Evolutionary conservation across 805 yeast species (phyloP).

Genomic region (Barnettozyma vustinii): DNA sequence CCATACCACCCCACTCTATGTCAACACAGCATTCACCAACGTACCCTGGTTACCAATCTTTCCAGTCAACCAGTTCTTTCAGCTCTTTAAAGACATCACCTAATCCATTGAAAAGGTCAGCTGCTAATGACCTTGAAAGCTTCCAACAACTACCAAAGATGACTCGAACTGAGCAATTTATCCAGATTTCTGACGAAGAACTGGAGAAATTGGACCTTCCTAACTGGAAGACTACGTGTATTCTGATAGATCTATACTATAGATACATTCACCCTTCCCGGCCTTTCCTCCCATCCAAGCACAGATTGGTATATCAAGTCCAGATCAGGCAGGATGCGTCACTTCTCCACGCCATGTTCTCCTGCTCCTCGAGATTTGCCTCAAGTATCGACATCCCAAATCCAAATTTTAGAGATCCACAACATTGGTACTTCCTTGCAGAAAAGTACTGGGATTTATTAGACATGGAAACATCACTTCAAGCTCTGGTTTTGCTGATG

Average conservation of each 20-base stretch:
- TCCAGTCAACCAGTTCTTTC: not conserved
- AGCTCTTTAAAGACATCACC: not conserved
- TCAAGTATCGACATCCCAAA: constrained; percentile 24
- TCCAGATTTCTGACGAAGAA: constrained; percentile 26
- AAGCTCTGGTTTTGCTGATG: constrained; percentile 25
- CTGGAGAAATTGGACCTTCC: constrained; percentile 33
- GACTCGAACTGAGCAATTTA: constrained; percentile 8
- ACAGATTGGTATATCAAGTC: constrained; percentile 26
- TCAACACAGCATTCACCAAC: not conserved
- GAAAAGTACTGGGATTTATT: constrained; percentile 30
- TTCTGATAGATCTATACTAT: constrained; percentile 35
- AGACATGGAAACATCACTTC: constrained; percentile 24
- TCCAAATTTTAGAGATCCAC: constrained; percentile 27
- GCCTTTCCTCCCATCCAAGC: constrained; percentile 33
- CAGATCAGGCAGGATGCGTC: constrained; percentile 28
- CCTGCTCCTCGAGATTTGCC: constrained; percentile 29
- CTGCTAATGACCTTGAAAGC: constrained; percentile 2
- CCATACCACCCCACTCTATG: not conserved
- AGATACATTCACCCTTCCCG: constrained; percentile 36
- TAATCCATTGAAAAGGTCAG: constrained; percentile 6
- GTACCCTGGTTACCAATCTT: not conserved
- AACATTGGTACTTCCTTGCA: constrained; percentile 33
- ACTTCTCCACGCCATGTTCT: constrained; percentile 31
- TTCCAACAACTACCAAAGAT: constrained; percentile 9
- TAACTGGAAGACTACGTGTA: constrained; percentile 27